These are phyloP conservation scores for Pestalotiopsis sp. DNA, from an alignment of 2,329 filamentous ascomycete species.

Conservation along the genomic window DNA sequence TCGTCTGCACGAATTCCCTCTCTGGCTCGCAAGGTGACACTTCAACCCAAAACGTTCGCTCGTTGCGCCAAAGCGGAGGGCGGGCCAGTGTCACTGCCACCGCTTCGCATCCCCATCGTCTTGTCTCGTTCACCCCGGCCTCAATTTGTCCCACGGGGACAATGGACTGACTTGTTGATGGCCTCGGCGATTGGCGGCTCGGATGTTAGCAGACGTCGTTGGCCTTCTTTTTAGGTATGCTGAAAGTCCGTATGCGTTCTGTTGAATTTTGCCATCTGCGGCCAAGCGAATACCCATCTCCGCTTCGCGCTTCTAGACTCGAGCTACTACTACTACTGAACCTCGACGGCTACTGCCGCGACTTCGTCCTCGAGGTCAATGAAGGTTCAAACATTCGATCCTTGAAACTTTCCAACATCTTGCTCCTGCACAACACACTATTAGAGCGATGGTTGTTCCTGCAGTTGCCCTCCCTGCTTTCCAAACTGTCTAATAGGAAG, in stretches of 20 bases:
- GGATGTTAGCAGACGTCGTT: conserved; percentile 4
- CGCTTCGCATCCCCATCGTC: background rate
- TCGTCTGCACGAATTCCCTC: background rate
- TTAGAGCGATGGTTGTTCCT: background rate
- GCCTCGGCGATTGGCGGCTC: conserved; percentile 8
- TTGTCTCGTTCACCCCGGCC: background rate
- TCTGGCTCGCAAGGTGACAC: background rate
- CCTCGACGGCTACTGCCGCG: conserved; percentile 5
- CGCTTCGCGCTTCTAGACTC: conserved; percentile 9
- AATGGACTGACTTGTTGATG: conserved; percentile 5
- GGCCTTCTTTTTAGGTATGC: background rate
- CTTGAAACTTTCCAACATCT: background rate
- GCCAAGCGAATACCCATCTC: conserved; percentile 7
- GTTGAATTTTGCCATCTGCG: conserved; percentile 4
- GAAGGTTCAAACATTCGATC: conserved; percentile 1
- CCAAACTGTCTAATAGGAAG: background rate
- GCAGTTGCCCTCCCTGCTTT: background rate
- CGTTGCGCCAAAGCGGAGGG: background rate
- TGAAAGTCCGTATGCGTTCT: background rate
- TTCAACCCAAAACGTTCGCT: background rate
- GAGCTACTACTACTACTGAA: background rate
- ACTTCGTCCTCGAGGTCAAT: background rate
- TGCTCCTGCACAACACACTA: background rate
- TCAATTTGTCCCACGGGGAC: background rate
- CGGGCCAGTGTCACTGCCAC: background rate